phyloP scores from a whole-genome alignment of 345 rosid genomes.

The Gossypium turneri region DNA sequence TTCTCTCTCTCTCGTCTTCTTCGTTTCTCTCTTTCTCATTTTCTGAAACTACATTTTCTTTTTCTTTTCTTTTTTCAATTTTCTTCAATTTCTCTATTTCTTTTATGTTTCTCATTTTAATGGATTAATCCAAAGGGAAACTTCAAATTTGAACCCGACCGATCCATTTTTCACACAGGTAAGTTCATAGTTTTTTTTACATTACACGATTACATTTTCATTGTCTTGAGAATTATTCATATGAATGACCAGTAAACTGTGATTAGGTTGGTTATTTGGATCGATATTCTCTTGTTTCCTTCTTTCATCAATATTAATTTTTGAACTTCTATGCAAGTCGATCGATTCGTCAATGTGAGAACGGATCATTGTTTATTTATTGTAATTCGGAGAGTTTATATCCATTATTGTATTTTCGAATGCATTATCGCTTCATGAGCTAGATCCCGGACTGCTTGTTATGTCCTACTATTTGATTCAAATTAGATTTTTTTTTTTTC shows the following conservation, averaged over 20 bases:
- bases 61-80: neutral
- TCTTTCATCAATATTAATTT: neutral
- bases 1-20: constrained; percentile 36
- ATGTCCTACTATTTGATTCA: neutral
- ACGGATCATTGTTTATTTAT: neutral
- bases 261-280: constrained; percentile 12
- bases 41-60: neutral
- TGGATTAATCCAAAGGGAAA: neutral
- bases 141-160: constrained; percentile 1
- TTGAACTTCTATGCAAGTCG: neutral
- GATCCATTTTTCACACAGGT: constrained; percentile 10
- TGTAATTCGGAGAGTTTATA: constrained; percentile 1
- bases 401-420: neutral
- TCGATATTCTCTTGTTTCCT: neutral
- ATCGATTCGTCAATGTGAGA: constrained; percentile 21
- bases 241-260: constrained; percentile 15
- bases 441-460: constrained; percentile 23
- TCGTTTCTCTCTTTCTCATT: constrained; percentile 32
- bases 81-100: neutral
- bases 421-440: neutral
- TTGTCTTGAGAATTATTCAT: neutral
- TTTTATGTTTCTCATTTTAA: neutral
- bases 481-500: neutral
- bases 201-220: neutral
- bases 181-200: neutral